Evolutionary conservation across 306 rosid genomes (phyloP), one percentile per base, ranked within the genome.

Genomic region (Echinosophora koreensis): DNA sequence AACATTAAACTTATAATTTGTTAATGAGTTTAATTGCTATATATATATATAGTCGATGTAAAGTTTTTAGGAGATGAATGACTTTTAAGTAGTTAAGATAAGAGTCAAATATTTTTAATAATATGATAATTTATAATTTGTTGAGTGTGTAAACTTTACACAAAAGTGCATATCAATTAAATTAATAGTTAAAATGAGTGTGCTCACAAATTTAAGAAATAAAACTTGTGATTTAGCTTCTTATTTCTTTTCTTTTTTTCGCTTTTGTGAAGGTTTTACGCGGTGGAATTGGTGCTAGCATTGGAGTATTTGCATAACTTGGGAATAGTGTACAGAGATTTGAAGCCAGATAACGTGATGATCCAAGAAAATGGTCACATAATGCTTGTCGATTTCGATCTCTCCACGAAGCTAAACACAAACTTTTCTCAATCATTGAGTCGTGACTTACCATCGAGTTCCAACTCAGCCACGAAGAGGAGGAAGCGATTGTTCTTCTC

Each of bases 331-430:
- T 92, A 95, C 82, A 84, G 98, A 59, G 98, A 95, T 85, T 84
- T 95, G 86, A 95, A 95, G 85, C 98, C 98, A 15, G 98, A 95
- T 4, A 95, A 95, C 50, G 80, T 95, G 8, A 87, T 95, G 95
- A 84, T 95, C 62, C 97, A 90, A 89, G 87, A 89, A 67, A 89
- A 73, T 60, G 98, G 98, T 51, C 98, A 95, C 89, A 81, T 95
- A 59, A 90, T 95, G 98, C 87, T 95, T 22, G 88, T 95, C 0
- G 98, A 95, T 90, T 95, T 92, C 76, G 98, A 95, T 72, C 97
- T 95, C 77, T 95, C 98, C n/a, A 88, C 89, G 4, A 87, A 80
- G 30, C 91, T 95, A 8, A 71, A 89, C 5, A 83, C 88, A 5
- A 89, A 32, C 46, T 58, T 84, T 1, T 81, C 88, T 13, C 70